Base-by-base conservation (phyloP, 2,329 filamentous ascomycete species). In the Paraphaeosphaeria sporulosa region DNA sequence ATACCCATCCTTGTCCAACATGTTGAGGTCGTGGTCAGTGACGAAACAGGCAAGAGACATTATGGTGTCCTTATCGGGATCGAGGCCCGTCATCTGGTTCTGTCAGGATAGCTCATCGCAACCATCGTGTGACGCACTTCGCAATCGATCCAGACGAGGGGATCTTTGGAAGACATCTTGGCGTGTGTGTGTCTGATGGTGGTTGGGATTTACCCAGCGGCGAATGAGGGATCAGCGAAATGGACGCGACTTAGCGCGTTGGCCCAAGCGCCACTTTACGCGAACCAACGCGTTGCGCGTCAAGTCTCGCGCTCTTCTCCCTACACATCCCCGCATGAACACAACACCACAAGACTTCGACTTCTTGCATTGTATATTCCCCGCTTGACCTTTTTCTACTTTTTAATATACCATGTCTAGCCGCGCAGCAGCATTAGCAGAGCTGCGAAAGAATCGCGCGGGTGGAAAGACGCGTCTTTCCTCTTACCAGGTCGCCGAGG, bases 1-100 rank as follows among this genome's bases (percentile, higher is more conserved):
- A 84, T 91, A 97, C 67, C 94, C 94, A 34, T 84, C 77, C 25
- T 88, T 81, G 61, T 97, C 93, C 27, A 96, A 79, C 36, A 96
- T 77, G 59, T 91, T 86, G 21, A 99, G 86, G 62, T 93, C 83
- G 55, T 88, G 86, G 67, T 94, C 91, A 8, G 95, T 99, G 75
- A 99, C 87, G 78, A 96, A 90, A 81, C 94, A 97, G 78, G 90
- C 94, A 59, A 98, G 90, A 71, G 96, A 93, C 73, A 98, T 88
- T 72, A 98, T 95, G 58, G 89, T 89, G 74, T 98, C 94, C 34
- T 83, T 87, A 60, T 91, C 86, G 1, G 89, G 84, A 77, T 97
- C 85, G 8, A 96, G 86, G 23, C 93, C 93, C 34, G 93, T 98
- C 95, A 99, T 99, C 93, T 96, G 67, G 38, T 54, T 12, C 6